Evolutionary conservation across 2,329 filamentous ascomycete genomes (phyloP), one percentile per base, ranked within the genome.

Genomic region (Drechslerella coelobrocha): DNA sequence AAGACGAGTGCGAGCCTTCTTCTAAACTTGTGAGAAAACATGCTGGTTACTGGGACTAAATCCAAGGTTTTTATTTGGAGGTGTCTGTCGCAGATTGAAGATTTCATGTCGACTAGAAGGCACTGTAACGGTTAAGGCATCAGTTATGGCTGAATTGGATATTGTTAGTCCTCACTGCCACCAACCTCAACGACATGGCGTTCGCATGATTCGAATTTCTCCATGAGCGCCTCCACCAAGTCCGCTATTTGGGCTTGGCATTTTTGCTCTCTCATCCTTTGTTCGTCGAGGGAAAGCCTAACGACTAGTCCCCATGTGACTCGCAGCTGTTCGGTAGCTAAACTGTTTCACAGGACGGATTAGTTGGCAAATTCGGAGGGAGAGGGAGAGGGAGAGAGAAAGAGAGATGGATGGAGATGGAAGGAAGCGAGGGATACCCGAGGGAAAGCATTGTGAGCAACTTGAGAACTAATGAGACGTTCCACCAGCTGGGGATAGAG

Each of bases 1-100:
- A 86, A 87, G 0, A 84, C 83, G 3, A 88, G 80, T 2, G 90
- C 88, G 6, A 94, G 81, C 31, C 87, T 82, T 9, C 88, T 83
- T 29, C 88, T 84, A 26, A 93, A 80, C 34, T 88, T 84, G 71
- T 88, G 84, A 0, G 84, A 78, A 31, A 80, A 78, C 0, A 80
- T 75, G 2, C 80, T 82, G 4, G 79, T 81, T 8, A 83, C 79
- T 0, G 89, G 85, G 14, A 93, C 81, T 45, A 83, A 82, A 17
- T 82, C 79, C 9, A 91, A 80, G 2, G 87, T 80, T 47, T 85
- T 83, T 60, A 83, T 81, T 59, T 86, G 84, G 1, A 90, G 79
- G 9, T 81, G 75, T 1, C 82, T 78, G 72, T 83, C 81, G 26
- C 77, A 79, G 63, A 87, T 80, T 45, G 79, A 88, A 69, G 3